phyloP scores from a whole-genome alignment of 805 yeast genomes.

The Candida corydali region DNA sequence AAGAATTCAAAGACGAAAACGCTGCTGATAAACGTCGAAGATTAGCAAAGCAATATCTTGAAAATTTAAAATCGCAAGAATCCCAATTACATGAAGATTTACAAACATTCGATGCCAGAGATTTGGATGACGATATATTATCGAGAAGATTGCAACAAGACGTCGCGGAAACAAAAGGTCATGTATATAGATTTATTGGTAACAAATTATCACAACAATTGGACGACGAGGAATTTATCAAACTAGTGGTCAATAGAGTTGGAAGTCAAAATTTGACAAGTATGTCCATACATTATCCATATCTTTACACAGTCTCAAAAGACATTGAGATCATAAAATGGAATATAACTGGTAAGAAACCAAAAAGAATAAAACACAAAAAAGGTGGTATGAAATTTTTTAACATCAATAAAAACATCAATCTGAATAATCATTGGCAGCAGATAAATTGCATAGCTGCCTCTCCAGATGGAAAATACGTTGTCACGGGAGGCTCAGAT shows the following conservation, averaged over 20 bases:
- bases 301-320: conserved; percentile 76
- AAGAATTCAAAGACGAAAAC: conserved; percentile 68
- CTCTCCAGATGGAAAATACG: conserved; percentile 80
- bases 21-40: conserved; percentile 94
- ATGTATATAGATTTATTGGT: conserved; percentile 65
- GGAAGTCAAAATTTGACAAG: conserved; percentile 57
- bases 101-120: conserved; percentile 74
- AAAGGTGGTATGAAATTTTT: conserved; percentile 56
- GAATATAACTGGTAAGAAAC: conserved; percentile 57
- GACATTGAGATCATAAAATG: conserved; percentile 79
- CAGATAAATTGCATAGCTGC: conserved; percentile 77
- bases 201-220: conserved; percentile 41
- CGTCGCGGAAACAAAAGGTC: conserved; percentile 87
- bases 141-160: conserved; percentile 78
- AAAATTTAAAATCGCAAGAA: conserved; percentile 62
- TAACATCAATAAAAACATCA: conserved; percentile 44
- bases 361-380: conserved; percentile 58
- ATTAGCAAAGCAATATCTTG: conserved; percentile 88
- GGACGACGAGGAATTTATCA: conserved; percentile 28
- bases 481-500: conserved; percentile 90
- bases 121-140: conserved; percentile 82
- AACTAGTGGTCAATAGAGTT: conserved; percentile 48
- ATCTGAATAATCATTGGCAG: conserved; percentile 69
- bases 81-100: conserved; percentile 36
- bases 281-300: conserved; percentile 53